Evolutionary conservation across 805 yeast genomes (phyloP), one percentile per base, ranked within the genome.

Genomic region (Saccharomyces eubayanus): DNA sequence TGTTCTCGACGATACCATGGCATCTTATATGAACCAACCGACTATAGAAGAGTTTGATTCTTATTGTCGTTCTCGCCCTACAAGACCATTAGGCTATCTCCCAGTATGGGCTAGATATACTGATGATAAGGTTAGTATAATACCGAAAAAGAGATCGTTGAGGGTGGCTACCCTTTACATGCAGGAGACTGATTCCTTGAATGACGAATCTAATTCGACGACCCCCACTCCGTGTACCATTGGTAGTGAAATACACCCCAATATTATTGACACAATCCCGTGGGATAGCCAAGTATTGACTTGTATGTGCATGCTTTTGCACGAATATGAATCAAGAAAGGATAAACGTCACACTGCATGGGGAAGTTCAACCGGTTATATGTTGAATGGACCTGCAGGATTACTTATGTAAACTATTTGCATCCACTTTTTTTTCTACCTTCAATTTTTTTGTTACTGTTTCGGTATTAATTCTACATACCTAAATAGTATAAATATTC

Each of bases 221-320:
- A 31, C 52, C 5, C 36, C 30, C n/a, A 48, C 47, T 9, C 16
- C 40, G 3, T 16, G 6, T 16, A 16, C 43, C 24, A 36, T 2
- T 36, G 3, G 16, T 6, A 36, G 24, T 10, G 43, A 36, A 36
- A 36, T n/a, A 6, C 6, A 21, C 28, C 14, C 41, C 46, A 28
- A 36, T 51, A 40, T 9, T 28, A 52, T 28, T 53, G 55, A 20
- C 5, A 54, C 60, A 24, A 54, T 66, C 6, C 67, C 70, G 0
- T 58, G 62, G 60, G 60, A 59, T 51, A 64, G 71, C 1, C 63
- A 63, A 48, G 60, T 62, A 3, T 52, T 68, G 29, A 62, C 70
- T 2, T 67, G 70, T 48, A 68, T 68, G 72, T 63, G 67, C 40
- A 62, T 68, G 66, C 55, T 65, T 3, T 51, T 67, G 31, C 70